Evolutionary conservation across 108 stramenopile genomes (phyloP).

Genomic region (Cyclotella atomus): DNA sequence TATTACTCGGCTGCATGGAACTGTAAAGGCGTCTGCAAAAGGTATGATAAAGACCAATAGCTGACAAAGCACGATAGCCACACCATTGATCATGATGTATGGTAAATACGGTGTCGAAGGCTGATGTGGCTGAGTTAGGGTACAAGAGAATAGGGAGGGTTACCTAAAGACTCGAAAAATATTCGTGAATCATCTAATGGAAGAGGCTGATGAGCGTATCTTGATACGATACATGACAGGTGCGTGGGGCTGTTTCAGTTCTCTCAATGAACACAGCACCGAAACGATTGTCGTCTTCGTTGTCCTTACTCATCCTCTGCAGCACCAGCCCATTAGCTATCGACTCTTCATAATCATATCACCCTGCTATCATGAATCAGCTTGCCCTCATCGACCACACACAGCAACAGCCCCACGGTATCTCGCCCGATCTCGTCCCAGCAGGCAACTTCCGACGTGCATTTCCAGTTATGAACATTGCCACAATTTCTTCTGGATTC

Average conservation of each 20-base stretch:
- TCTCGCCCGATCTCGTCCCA: slow-evolving; percentile 21
- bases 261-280: neutral
- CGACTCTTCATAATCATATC: neutral
- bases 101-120: too few species aligned
- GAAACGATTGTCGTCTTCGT: neutral
- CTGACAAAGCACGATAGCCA: neutral
- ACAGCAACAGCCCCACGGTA: slow-evolving; percentile 6
- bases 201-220: neutral
- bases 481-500: slow-evolving; percentile 50
- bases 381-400: slow-evolving; percentile 41
- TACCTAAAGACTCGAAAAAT: too few species aligned
- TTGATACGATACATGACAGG: neutral
- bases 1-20: too few species aligned
- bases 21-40: neutral
- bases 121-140: too few species aligned
- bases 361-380: slow-evolving; percentile 20
- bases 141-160: too few species aligned
- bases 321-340: neutral
- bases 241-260: neutral
- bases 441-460: slow-evolving; percentile 22
- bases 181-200: neutral
- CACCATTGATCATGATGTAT: too few species aligned
- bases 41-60: neutral
- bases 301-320: neutral
- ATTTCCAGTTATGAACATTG: slow-evolving; percentile 46